These are phyloP conservation scores for Crepidotus variabilis DNA, from an alignment of 768 basidiomycete genomes.

Conservation along the genomic window DNA sequence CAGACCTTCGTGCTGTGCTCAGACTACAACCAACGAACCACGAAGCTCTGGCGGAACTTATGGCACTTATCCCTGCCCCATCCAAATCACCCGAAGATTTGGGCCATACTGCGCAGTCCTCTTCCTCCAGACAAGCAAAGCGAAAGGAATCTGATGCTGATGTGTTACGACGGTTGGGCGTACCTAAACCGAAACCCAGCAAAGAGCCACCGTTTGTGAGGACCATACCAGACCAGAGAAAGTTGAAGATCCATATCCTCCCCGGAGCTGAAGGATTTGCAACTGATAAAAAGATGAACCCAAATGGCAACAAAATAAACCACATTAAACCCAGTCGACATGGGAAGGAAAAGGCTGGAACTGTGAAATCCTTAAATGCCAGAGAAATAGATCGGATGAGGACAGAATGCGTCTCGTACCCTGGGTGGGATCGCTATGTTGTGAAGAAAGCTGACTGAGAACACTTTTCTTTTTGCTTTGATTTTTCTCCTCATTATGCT, in stretches of 20 bases:
- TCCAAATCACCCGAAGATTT: slow-evolving; percentile 11
- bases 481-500: slow-evolving; percentile 2
- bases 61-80: slow-evolving; percentile 29
- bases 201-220: slow-evolving; percentile 53
- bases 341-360: slow-evolving; percentile 26
- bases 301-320: background rate
- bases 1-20: slow-evolving; percentile 61
- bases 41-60: slow-evolving; percentile 59
- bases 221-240: slow-evolving; percentile 46
- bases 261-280: slow-evolving; percentile 9
- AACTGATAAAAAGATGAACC: slow-evolving; percentile 8
- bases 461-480: slow-evolving; percentile 5
- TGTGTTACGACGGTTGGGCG: slow-evolving; percentile 27
- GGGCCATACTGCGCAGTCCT: slow-evolving; percentile 10
- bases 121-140: slow-evolving; percentile 20
- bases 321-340: slow-evolving; percentile 11
- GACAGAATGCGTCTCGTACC: slow-evolving; percentile 48
- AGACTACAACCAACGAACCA: slow-evolving; percentile 60
- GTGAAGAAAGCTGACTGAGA: slow-evolving; percentile 30
- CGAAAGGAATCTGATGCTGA: slow-evolving; percentile 16
- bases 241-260: slow-evolving; percentile 48
- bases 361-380: slow-evolving; percentile 22
- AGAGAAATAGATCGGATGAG: slow-evolving; percentile 30
- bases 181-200: slow-evolving; percentile 35
- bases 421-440: slow-evolving; percentile 65